Evolutionary conservation across 2,329 filamentous ascomycete species (phyloP), one percentile per base, ranked within the genome.

Genomic region (Periconia digitata): DNA sequence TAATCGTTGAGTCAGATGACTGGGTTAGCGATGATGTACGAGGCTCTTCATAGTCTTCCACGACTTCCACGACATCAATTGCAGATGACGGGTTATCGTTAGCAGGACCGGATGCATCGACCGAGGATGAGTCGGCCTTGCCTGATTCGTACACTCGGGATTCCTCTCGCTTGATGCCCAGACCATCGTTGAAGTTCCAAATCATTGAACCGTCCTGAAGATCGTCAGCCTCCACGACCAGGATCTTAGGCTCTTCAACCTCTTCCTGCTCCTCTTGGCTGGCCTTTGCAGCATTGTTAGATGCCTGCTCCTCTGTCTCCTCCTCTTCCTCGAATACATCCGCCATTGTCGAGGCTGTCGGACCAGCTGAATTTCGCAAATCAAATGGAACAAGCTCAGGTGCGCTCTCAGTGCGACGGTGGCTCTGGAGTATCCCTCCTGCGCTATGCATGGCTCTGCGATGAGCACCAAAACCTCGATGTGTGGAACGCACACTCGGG

Each of bases 251-350:
- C 40, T 71, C 66, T 34, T 70, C 70, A 5, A 62, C 56, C 10
- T 74, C 71, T 4, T 74, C 71, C 13, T 74, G 71, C 5, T 60
- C 61, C 16, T 63, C 61, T 37, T 55, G 49, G 37, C 50, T 40
- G 1, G 37, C 44, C 20, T 51, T 21, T 8, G 23, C 52, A 32
- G 38, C 54, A 18, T 53, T 48, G 6, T 49, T 43, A 24, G 21
- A 20, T 21, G 46, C 44, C 56, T 73, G 73, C 53, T 76, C 74
- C 12, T 84, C 79, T 59, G 89, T 86, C 13, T 66, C 66, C 54
- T 91, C 89, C 22, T 92, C 89, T 59, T 92, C 89, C 64, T 94
- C 89, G 55, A 92, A 94, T 1, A 94, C 89, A 64, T 92, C 89
- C 0, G 86, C 88, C 88, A 94, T 92, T 0, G 86, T 86, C 0